A percentile compares a stretch with the other conserved stretches of the same genome.
Evolutionary conservation across 768 basidiomycete genomes (phyloP).

Genomic region (Termitomyces sp.): DNA sequence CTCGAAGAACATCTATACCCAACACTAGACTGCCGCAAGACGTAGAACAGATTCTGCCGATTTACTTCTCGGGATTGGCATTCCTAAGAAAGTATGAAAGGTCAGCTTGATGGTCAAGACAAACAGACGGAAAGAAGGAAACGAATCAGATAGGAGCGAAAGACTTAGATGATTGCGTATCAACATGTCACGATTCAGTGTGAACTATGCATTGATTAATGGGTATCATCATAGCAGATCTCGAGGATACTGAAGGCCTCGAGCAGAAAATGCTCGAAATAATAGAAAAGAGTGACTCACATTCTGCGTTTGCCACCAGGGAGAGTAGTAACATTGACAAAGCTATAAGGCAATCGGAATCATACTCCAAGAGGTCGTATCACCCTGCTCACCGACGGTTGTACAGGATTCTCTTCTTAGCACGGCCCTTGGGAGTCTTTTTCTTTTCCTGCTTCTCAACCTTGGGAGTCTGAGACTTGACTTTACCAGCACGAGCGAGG

Average conservation of each 20-base stretch:
- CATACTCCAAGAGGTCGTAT: not conserved
- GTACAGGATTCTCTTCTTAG: slow-evolving; percentile 64
- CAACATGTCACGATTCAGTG: slow-evolving; percentile 82
- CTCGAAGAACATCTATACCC: slow-evolving; percentile 4
- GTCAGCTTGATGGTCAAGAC: slow-evolving; percentile 12
- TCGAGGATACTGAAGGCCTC: not conserved
- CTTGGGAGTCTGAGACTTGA: slow-evolving; percentile 97
- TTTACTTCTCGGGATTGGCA: slow-evolving; percentile 62
- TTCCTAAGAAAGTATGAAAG: slow-evolving; percentile 40
- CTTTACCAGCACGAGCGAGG: slow-evolving; percentile 99
- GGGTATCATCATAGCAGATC: slow-evolving; percentile 44
- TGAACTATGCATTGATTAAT: slow-evolving; percentile 84
- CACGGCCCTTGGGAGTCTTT: slow-evolving; percentile 95
- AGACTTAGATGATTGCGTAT: slow-evolving; percentile 86
- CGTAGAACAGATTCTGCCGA: not conserved
- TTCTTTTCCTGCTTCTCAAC: slow-evolving; percentile 99
- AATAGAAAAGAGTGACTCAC: slow-evolving; percentile 49
- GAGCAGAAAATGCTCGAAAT: not conserved
- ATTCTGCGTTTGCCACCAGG: slow-evolving; percentile 94
- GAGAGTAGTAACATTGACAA: slow-evolving; percentile 89
- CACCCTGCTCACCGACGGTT: slow-evolving; percentile 1
- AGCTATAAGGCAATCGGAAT: slow-evolving; percentile 63
- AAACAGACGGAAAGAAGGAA: slow-evolving; percentile 6
- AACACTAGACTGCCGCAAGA: not conserved
- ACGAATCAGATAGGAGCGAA: slow-evolving; percentile 98